Percentiles rank a stretch among this genome's conserved stretches.
Conservation (phyloP, 2,329 filamentous ascomycete genomes). For the Scedosporium boydii region DNA sequence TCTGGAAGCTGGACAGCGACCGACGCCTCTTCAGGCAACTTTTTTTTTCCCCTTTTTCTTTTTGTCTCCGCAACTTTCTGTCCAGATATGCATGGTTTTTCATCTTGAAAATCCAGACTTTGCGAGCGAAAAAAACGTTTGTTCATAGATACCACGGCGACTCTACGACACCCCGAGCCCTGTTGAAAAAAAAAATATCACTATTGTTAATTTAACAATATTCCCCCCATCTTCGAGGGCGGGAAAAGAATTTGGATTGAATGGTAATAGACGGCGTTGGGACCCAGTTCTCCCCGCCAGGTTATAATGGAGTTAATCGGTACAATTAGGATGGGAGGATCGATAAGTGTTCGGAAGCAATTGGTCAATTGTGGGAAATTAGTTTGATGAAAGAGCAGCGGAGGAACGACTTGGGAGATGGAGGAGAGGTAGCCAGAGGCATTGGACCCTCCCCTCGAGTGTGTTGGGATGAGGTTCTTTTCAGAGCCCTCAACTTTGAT, state of each 20-base stretch:
- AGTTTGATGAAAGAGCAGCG: not conserved
- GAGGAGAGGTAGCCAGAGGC: no score
- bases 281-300: not conserved
- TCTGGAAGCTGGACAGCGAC: not conserved
- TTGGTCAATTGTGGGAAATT: not conserved
- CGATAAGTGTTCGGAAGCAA: not conserved
- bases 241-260: not conserved
- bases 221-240: not conserved
- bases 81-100: not conserved
- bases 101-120: not conserved
- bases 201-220: not conserved
- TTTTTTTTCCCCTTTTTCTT: not conserved
- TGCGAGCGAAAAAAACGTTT: not conserved
- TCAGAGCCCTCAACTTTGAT: no score
- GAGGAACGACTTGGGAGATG: no score
- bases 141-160: not conserved
- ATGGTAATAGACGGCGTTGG: not conserved
- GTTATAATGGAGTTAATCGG: not conserved
- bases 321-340: not conserved
- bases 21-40: conserved; percentile 4
- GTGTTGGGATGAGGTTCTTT: no score
- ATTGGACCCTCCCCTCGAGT: no score
- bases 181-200: not conserved
- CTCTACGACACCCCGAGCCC: not conserved
- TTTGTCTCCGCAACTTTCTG: not conserved